Base-by-base conservation (phyloP, 306 rosid species). In the Dryas alaskensis region DNA sequence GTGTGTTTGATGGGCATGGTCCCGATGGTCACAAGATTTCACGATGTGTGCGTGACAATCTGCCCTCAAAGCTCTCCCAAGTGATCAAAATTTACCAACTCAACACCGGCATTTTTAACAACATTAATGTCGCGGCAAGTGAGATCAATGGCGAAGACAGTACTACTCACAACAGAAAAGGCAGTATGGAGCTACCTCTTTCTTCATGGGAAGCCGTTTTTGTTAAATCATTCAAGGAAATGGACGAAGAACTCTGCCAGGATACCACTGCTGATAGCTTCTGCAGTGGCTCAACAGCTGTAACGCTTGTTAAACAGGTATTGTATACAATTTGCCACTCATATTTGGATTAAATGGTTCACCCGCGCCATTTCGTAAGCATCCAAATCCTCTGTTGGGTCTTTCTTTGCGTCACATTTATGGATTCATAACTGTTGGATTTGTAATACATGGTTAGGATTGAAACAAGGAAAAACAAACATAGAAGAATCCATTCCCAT, bases 1-100 rank as follows among this genome's bases (percentile, higher is more conserved):
- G 98, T 39, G 96, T 95, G 79, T 95, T 95, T 67, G 99, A 95
- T 79, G 99, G 99, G 47, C 99, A 95, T 73, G 98, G 99, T 72
- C 97, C 98, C 48, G 66, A 72, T 46, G 99, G 99, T 11, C 99
- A 95, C 83, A 85, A 72, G 64, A 82, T 92, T 22, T 81, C 98
- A 5, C 90, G 86, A 48, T 81, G 80, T 47, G 80, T 89, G 42
- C 89, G 98, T 6, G 88, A 92, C 67, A 73, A 67, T 61, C 75
- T 95, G 5, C 98, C 99, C n/a, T 64, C 81, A n/a, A 92, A 83
- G 75, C 88, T 95, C 55, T 79, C 97, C 10, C 81, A 71, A 73
- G 83, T 91, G 42, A 80, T 94, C 53, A 85, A 86, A 78, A 69
- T 76, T 61, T 78, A 90, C 51, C 86, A 79, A 43, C 73, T 81